Percentiles rank a stretch among this genome's conserved stretches.
Evolutionary conservation across 352 stramenopile species (phyloP).

Genomic region (Globisporangium abappressorium): DNA sequence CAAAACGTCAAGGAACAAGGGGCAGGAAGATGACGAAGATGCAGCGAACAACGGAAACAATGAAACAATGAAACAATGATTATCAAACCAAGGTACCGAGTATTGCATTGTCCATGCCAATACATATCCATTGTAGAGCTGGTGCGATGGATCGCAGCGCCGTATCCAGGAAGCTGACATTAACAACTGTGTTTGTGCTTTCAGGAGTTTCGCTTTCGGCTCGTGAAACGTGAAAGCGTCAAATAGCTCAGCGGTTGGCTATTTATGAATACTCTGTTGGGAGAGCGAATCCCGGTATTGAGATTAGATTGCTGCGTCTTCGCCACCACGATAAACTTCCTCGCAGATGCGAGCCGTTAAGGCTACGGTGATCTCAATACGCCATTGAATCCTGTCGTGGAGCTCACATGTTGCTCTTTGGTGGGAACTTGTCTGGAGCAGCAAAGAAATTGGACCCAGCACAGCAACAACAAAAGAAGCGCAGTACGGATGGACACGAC

Average conservation of each 20-base stretch:
- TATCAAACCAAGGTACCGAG: constrained; percentile 2
- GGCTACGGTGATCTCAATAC: too few species aligned
- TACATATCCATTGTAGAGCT: too few species aligned
- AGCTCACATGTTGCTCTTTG: constrained; percentile 61
- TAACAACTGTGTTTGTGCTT: neutral
- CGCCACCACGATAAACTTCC: too few species aligned
- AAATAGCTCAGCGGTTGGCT: neutral
- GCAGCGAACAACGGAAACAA: neutral
- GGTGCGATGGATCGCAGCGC: too few species aligned
- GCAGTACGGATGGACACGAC: neutral
- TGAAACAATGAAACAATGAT: constrained; percentile 10
- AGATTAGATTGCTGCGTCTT: neutral
- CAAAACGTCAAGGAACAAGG: neutral
- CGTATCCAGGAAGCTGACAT: neutral
- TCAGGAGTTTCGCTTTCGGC: neutral
- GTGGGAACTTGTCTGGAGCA: constrained; percentile 47
- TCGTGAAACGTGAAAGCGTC: neutral
- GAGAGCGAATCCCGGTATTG: neutral
- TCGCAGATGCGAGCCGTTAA: too few species aligned
- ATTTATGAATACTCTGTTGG: neutral
- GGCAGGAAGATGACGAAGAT: neutral
- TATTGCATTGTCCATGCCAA: neutral
- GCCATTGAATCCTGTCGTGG: too few species aligned
- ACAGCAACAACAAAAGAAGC: constrained; percentile 10
- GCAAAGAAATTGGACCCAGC: constrained; percentile 15